A percentile compares a stretch with the other conserved stretches of the same genome.
These are phyloP conservation scores for Leishmania aethiopica DNA, from an alignment of 208 protist species.

Conservation along the genomic window DNA sequence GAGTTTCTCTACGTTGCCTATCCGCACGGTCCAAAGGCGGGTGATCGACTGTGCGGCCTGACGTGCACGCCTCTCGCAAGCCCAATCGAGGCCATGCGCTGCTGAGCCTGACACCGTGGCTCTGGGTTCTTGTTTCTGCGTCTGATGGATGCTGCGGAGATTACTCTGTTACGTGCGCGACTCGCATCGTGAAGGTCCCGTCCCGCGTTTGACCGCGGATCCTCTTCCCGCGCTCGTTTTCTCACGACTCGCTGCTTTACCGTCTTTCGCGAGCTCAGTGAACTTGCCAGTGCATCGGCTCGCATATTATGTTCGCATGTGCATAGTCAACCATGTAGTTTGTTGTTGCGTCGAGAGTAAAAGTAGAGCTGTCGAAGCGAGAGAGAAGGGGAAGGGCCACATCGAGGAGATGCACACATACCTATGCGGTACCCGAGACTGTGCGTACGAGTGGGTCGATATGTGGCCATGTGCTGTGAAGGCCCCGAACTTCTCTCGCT, in stretches of 20 bases:
- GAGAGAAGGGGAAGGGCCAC: not conserved
- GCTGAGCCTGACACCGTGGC: constrained; percentile 1
- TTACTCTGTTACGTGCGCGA: not conserved
- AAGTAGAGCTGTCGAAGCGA: not conserved
- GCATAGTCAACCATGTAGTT: not conserved
- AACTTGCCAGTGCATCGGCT: not conserved
- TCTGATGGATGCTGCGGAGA: not conserved
- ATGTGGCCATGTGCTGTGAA: not conserved
- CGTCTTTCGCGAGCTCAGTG: not conserved
- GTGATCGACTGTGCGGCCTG: constrained; percentile 22
- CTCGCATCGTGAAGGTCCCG: not conserved
- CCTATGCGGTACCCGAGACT: not conserved
- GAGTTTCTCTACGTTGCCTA: constrained; percentile 82
- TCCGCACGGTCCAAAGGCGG: constrained; percentile 26
- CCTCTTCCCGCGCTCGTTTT: not conserved
- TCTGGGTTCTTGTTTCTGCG: not conserved
- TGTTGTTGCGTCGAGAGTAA: not conserved
- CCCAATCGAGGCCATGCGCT: constrained; percentile 29
- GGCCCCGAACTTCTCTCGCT: not conserved
- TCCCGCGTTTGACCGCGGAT: not conserved
- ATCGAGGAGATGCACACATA: not conserved
- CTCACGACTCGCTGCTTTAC: not conserved
- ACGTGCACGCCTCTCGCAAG: constrained; percentile 21
- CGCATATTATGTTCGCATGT: not conserved
- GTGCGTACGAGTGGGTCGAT: not conserved